Evolutionary conservation across 192 early-diverging fungal species (phyloP), one percentile per base, ranked within the genome.

Genomic region (Kappamyces sp.): DNA sequence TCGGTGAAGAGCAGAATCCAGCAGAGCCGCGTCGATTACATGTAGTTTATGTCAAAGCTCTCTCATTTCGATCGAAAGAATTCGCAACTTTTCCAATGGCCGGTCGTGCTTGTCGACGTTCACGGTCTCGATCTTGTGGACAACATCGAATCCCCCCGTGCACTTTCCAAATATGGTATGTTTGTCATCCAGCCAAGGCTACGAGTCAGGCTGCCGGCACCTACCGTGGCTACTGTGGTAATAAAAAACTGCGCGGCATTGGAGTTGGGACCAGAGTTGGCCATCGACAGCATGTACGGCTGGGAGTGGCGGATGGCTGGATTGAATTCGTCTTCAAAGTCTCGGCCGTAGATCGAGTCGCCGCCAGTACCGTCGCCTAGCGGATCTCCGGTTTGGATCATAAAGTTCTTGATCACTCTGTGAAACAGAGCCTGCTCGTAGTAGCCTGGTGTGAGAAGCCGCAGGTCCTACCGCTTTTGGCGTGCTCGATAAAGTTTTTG

Each of bases 241-340:
- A 98, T 93, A 65, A 96, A 98, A 67, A 98, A 98, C 72, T 98
- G 93, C 43, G 84, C 87, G 32, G 84, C 94, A 62, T 97, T 97
- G 7, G 94, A 93, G 36, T 83, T 79, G 8, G 90, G 78, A 31
- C 73, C 75, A 3, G 89, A 82, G 69, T 98, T 98, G 3, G 95
- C 95, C 95, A 98, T 96, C 59, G 89, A 91, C 0, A 98, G 67
- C 2, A 90, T 96, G 55, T 90, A 94, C 2, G 94, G 87, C 10
- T 86, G 77, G 61, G 96, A 91, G 54, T 98, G 94, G 55, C 79
- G 81, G 40, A 94, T 69, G 38, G 79, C 80, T 35, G 68, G 67
- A 42, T 77, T 75, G 49, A 97, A 91, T 69, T 98, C 93, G 65
- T 98, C 93, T 57, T 92, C 92, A 77, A 98, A 98, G 36, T 92